Evolutionary conservation across 257 asterid species (phyloP), one percentile per base, ranked within the genome.

Genomic region (Voacanga thouarsii): DNA sequence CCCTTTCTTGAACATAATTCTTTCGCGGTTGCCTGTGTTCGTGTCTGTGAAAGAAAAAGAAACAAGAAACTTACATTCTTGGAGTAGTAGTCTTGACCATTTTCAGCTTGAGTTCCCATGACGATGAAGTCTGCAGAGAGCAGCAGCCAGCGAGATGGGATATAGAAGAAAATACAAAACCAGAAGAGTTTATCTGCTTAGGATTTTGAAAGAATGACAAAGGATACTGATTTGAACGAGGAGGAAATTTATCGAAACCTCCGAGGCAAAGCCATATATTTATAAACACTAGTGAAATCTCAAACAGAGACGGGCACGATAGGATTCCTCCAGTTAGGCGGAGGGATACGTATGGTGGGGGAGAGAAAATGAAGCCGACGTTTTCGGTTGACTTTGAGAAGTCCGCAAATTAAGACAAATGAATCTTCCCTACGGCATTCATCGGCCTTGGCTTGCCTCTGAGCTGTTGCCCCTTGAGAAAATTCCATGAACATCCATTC

Each of bases 31-130:
- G 65, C 14, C 30, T 59, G 47, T 33, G 37, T 33, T 33, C 37
- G 37, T 33, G 37, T 33, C 37, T 2, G 12, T 37, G 61, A 24
- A 0, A 26, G 21, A 30, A 2, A 26, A n/a, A 30, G 8, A 26
- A 28, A 33, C 37, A 33, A 33, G 39, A 30, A 57, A 28, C 81
- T 78, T 78, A 71, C 81, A 57, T 45, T 71, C 16, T 28, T 30
- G 64, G 45, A 0, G 30, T 12, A 12, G 1, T 24, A 14, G 33
- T 56, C 26, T 50, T 28, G 24, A 71, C 43, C 57, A 50, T 18
- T 11, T 28, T 71, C 47, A 56, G 56, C 80, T 26, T 57, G 59
- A 18, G 75, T 71, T 56, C 74, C 80, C 80, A 77, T 68, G 11
- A 26, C 6, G 39, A 6, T 12, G 55, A 19, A 5, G 63, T 23